Percentiles rank a stretch among this genome's conserved stretches.
These are phyloP conservation scores for Xerocomus potaroensis DNA, from an alignment of 768 basidiomycete genomes.

Conservation along the genomic window DNA sequence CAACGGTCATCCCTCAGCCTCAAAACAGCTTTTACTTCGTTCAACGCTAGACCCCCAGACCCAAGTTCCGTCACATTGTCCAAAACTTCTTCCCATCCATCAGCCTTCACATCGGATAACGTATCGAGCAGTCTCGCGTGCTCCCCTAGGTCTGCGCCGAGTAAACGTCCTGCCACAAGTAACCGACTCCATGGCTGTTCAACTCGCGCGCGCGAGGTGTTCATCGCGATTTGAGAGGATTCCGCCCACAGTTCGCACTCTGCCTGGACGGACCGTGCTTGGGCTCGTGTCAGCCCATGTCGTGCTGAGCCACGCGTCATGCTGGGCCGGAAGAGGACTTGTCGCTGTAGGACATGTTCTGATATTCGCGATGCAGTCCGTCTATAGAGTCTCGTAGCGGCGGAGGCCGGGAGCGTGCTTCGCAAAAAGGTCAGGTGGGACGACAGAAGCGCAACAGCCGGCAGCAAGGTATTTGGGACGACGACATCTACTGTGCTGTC, in stretches of 20 bases:
- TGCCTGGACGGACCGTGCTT: constrained; percentile 57
- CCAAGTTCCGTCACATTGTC: constrained; percentile 50
- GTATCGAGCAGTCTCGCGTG: constrained; percentile 30
- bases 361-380: constrained; percentile 65
- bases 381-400: constrained; percentile 65
- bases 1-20: constrained; percentile 41
- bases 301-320: constrained; percentile 40
- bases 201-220: constrained; percentile 43
- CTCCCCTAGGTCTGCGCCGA: constrained; percentile 47
- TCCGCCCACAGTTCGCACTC: constrained; percentile 86
- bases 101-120: constrained; percentile 14
- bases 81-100: constrained; percentile 49
- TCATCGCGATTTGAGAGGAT: constrained; percentile 61
- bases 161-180: constrained; percentile 63
- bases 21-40: constrained; percentile 57
- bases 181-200: constrained; percentile 77
- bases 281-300: constrained; percentile 27
- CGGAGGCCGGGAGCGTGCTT: constrained; percentile 54
- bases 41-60: constrained; percentile 55
- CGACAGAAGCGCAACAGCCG: constrained; percentile 75
- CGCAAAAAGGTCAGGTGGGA: constrained; percentile 71
- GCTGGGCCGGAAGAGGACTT: constrained; percentile 73
- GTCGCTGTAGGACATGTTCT: constrained; percentile 78
- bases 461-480: constrained; percentile 67
- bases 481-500: constrained; percentile 33